Evolutionary conservation across 2,329 filamentous ascomycete genomes (phyloP).

Genomic region (Phymatotrichopsis omnivora): DNA sequence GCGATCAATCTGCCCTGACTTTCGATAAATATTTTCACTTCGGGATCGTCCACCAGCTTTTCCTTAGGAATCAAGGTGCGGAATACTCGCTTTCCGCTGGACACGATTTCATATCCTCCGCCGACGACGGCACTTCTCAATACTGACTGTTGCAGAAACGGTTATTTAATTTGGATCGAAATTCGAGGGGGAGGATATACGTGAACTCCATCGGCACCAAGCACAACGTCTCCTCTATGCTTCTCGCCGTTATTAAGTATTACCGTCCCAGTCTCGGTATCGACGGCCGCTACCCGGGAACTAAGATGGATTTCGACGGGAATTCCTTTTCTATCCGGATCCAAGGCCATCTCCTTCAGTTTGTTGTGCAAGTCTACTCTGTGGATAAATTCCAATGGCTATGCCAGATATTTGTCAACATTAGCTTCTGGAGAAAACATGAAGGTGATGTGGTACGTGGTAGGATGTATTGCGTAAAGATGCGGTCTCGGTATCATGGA

Average conservation of each 20-base stretch:
- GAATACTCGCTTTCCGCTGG: slow-evolving; percentile 14
- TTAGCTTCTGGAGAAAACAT: too few relatives aligned
- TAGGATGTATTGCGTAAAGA: not conserved
- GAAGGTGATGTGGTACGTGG: slow-evolving; percentile 5
- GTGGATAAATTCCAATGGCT: slow-evolving; percentile 18
- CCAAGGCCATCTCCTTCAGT: slow-evolving; percentile 19
- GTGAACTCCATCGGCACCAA: slow-evolving; percentile 15
- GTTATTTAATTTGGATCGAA: not conserved
- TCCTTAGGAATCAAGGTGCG: slow-evolving; percentile 19
- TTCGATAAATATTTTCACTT: slow-evolving; percentile 34
- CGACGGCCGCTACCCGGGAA: slow-evolving; percentile 31
- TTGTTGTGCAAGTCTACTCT: slow-evolving; percentile 21
- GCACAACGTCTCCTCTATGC: slow-evolving; percentile 11
- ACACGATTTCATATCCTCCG: not conserved
- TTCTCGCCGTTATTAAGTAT: slow-evolving; percentile 33
- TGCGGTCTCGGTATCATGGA: not conserved
- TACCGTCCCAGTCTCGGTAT: slow-evolving; percentile 35
- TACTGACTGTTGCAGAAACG: slow-evolving; percentile 4
- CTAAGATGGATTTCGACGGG: slow-evolving; percentile 14
- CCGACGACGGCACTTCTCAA: slow-evolving; percentile 8
- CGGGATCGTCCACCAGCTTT: slow-evolving; percentile 33
- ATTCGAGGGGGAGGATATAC: not conserved
- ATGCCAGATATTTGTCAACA: too few relatives aligned
- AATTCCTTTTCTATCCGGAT: slow-evolving; percentile 5
- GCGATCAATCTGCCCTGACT: slow-evolving; percentile 34